Evolutionary conservation across 2,329 filamentous ascomycete species (phyloP).

Genomic region (Didymella arachidicola): DNA sequence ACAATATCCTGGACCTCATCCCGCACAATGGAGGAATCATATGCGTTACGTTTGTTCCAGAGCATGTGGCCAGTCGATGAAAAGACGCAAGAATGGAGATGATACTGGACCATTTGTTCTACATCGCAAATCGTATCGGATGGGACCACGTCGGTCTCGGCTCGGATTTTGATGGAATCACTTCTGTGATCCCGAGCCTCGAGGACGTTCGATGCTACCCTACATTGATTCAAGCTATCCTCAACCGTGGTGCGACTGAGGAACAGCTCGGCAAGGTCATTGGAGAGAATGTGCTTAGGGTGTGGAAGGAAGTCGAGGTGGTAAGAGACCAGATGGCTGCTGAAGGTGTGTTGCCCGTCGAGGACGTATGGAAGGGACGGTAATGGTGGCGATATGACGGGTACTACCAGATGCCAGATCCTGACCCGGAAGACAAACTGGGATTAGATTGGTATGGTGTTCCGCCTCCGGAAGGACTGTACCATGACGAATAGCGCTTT

Average conservation of each 20-base stretch:
- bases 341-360: slow-evolving; percentile 1
- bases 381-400: slow-evolving; percentile 16
- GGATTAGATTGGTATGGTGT: slow-evolving; percentile 13
- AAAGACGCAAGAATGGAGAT: slow-evolving; percentile 70
- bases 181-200: not conserved
- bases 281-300: slow-evolving; percentile 21
- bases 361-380: slow-evolving; percentile 10
- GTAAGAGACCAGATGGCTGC: slow-evolving; percentile 10
- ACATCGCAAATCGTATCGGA: slow-evolving; percentile 82
- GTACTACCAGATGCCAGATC: slow-evolving; percentile 14
- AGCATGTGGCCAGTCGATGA: slow-evolving; percentile 66
- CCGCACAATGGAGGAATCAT: slow-evolving; percentile 75
- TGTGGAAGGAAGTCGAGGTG: slow-evolving; percentile 11
- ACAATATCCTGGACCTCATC: slow-evolving; percentile 78
- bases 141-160: slow-evolving; percentile 87
- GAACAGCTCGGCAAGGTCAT: slow-evolving; percentile 6
- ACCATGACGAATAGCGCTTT: slow-evolving; percentile 6
- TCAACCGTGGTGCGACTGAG: slow-evolving; percentile 8
- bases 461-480: slow-evolving; percentile 9
- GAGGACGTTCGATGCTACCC: slow-evolving; percentile 21
- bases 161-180: slow-evolving; percentile 75
- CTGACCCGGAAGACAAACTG: slow-evolving; percentile 11
- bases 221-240: slow-evolving; percentile 4
- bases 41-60: slow-evolving; percentile 87
- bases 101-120: slow-evolving; percentile 72